These are phyloP conservation scores for Circinella umbellata DNA, from an alignment of 371 early-diverging fungal genomes.

Conservation along the genomic window DNA sequence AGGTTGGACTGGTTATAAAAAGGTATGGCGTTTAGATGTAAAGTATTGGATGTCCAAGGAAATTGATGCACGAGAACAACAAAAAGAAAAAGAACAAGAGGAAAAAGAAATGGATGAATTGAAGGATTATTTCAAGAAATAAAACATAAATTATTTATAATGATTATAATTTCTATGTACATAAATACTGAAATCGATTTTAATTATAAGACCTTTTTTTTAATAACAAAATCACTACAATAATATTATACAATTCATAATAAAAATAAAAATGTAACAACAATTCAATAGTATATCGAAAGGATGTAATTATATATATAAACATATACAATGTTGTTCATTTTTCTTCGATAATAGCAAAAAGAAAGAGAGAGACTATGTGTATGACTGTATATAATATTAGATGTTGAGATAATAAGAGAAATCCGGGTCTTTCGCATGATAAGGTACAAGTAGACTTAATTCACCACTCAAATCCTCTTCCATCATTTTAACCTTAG, in stretches of 20 bases:
- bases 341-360: too few relatives aligned
- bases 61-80: constrained; percentile 31
- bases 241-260: too few relatives aligned
- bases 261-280: too few relatives aligned
- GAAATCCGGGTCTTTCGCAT: background rate
- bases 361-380: too few relatives aligned
- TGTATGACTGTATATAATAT: background rate
- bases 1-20: constrained; percentile 33
- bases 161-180: background rate
- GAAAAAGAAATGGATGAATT: constrained; percentile 46
- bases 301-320: background rate
- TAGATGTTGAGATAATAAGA: constrained; percentile 6
- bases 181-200: background rate
- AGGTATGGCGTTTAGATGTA: constrained; percentile 47
- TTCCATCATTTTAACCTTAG: background rate
- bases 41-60: constrained; percentile 52
- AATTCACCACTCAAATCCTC: background rate
- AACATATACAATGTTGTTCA: background rate
- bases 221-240: too few relatives aligned
- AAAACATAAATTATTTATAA: too few relatives aligned
- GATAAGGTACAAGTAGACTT: background rate
- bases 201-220: too few relatives aligned
- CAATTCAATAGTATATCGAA: too few relatives aligned
- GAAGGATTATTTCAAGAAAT: constrained; percentile 33
- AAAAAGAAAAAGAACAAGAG: constrained; percentile 26